A percentile compares a stretch with the other conserved stretches of the same genome.
These are phyloP conservation scores for Ambrosiella cleistominuta DNA, from an alignment of 2,329 filamentous ascomycete genomes.

Conservation along the genomic window DNA sequence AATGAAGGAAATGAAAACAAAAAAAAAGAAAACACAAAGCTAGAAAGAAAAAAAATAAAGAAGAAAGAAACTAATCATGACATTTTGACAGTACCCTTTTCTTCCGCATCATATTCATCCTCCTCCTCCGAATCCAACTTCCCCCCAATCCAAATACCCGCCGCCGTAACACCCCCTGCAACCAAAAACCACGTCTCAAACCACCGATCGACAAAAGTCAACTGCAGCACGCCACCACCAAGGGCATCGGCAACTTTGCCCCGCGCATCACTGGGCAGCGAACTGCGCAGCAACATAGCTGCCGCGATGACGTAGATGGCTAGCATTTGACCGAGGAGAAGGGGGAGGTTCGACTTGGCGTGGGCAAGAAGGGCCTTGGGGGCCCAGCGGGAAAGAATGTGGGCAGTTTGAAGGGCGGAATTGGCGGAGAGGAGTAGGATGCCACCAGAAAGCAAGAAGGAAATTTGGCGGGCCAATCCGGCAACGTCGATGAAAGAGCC, in stretches of 20 bases:
- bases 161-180: constrained; percentile 45
- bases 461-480: constrained; percentile 77
- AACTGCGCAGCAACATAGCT: constrained; percentile 47
- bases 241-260: constrained; percentile 62
- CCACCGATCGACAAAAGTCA: constrained; percentile 47
- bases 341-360: constrained; percentile 58
- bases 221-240: constrained; percentile 49
- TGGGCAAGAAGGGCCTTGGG: constrained; percentile 57
- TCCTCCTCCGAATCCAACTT: constrained; percentile 34
- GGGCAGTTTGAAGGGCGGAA: constrained; percentile 69
- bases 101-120: constrained; percentile 40
- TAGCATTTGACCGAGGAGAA: constrained; percentile 63
- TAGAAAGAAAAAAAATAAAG: background rate
- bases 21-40: background rate
- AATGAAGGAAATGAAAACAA: background rate
- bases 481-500: constrained; percentile 66
- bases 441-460: constrained; percentile 64
- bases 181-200: constrained; percentile 75
- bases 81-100: constrained; percentile 57
- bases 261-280: constrained; percentile 55
- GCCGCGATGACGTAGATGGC: constrained; percentile 76
- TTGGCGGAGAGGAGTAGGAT: constrained; percentile 71
- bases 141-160: constrained; percentile 50
- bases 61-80: constrained; percentile 26
- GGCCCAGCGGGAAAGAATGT: constrained; percentile 59